Evolutionary conservation across 345 rosid species (phyloP).

Genomic region (Alliaria petiolata): DNA sequence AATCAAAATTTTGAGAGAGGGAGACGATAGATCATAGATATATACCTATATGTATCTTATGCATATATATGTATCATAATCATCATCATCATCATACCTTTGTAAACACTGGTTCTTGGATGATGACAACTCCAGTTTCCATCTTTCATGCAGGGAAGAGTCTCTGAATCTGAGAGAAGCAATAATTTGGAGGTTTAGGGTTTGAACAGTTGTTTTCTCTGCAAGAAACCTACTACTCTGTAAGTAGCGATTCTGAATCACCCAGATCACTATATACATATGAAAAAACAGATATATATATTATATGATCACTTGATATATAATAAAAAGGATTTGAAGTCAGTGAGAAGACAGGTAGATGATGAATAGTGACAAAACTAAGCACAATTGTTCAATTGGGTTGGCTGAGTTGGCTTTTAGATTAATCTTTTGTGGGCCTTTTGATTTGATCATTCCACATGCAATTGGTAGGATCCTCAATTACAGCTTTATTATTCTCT

Average conservation of each 20-base stretch:
- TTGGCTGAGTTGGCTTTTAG: conserved; percentile 33
- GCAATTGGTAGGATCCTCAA: conserved; percentile 32
- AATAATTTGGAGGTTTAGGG: conserved; percentile 19
- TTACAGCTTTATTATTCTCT: conserved; percentile 31
- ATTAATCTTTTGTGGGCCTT: conserved; percentile 33
- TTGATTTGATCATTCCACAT: conserved; percentile 31
- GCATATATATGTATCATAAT: neutral
- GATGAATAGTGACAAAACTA: conserved; percentile 28
- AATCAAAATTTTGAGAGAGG: neutral
- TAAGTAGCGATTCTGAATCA: conserved; percentile 14
- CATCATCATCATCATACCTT: conserved; percentile 41
- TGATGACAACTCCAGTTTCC: conserved; percentile 56
- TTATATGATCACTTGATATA: conserved; percentile 23
- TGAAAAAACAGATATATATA: neutral
- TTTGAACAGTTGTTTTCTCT: conserved; percentile 21
- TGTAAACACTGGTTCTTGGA: conserved; percentile 32
- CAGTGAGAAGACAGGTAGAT: conserved; percentile 36
- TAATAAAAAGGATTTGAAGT: conserved; percentile 28
- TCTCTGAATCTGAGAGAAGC: neutral
- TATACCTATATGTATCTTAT: neutral
- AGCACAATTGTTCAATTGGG: conserved; percentile 27
- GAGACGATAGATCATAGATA: too few relatives aligned
- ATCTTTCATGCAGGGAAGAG: conserved; percentile 36
- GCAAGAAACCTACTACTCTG: conserved; percentile 29
- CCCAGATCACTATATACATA: conserved; percentile 35